Evolutionary conservation across 169 alveolate genomes (phyloP).

Genomic region (Cytauxzoon felis): DNA sequence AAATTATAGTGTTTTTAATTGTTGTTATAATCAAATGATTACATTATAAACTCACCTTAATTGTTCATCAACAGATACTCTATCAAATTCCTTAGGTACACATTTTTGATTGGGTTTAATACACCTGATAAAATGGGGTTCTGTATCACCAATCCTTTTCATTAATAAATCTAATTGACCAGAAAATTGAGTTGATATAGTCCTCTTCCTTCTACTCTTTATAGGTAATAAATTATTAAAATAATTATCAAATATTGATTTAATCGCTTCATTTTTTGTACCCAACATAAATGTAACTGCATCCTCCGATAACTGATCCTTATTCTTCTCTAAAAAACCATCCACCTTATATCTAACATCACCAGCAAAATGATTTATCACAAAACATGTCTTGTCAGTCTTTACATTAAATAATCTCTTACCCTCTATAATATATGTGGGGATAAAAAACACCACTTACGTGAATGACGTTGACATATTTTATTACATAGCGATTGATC

Average conservation of each 20-base stretch:
- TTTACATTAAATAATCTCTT: slow-evolving; percentile 75
- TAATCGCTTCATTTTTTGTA: slow-evolving; percentile 57
- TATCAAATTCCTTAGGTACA: slow-evolving; percentile 83
- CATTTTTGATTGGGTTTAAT: slow-evolving; percentile 88
- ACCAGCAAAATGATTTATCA: slow-evolving; percentile 95
- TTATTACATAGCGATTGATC: slow-evolving; percentile 81
- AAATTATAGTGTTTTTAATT: background rate
- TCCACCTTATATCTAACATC: slow-evolving; percentile 88
- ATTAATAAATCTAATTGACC: slow-evolving; percentile 87
- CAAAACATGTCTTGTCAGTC: slow-evolving; percentile 78
- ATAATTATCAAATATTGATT: slow-evolving; percentile 43
- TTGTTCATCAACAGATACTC: slow-evolving; percentile 86
- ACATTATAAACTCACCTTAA: slow-evolving; percentile 48
- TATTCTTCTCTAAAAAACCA: slow-evolving; percentile 93
- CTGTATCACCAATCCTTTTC: slow-evolving; percentile 80
- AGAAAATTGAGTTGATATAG: slow-evolving; percentile 87
- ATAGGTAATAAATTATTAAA: slow-evolving; percentile 22
- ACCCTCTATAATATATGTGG: slow-evolving; percentile 9
- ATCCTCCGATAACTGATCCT: slow-evolving; percentile 86
- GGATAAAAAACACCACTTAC: background rate
- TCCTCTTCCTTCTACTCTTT: slow-evolving; percentile 62
- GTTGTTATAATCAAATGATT: background rate
- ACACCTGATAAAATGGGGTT: slow-evolving; percentile 92
- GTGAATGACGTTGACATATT: slow-evolving; percentile 68
- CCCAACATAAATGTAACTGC: slow-evolving; percentile 61